phyloP scores from a whole-genome alignment of 345 rosid species.

The Orychophragmus violaceus region DNA sequence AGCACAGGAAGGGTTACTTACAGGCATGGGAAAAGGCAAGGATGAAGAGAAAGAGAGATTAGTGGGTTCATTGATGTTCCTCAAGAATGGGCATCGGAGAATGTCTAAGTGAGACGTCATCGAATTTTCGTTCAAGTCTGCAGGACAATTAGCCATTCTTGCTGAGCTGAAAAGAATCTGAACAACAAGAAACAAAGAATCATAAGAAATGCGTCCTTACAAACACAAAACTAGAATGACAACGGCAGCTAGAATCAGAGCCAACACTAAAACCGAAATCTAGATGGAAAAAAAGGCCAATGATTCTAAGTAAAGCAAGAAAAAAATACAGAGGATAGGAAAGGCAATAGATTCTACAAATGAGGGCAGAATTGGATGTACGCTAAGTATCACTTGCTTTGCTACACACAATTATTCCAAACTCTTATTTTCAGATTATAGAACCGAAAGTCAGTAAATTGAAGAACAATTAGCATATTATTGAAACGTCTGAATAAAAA shows the following conservation, averaged over 20 bases:
- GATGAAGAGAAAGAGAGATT: slow-evolving; percentile 71
- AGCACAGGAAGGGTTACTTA: slow-evolving; percentile 31
- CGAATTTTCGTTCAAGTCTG: slow-evolving; percentile 47
- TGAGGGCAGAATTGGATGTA: not conserved
- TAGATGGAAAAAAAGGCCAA: not conserved
- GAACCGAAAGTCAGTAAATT: not conserved
- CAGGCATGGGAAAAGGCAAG: slow-evolving; percentile 69
- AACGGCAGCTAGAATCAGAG: not conserved
- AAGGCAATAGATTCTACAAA: not conserved
- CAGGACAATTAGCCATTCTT: slow-evolving; percentile 54
- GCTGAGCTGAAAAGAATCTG: slow-evolving; percentile 14
- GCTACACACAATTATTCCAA: not conserved
- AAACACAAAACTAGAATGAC: not conserved
- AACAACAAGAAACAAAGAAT: slow-evolving; percentile 9
- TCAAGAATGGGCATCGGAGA: slow-evolving; percentile 83
- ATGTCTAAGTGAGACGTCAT: slow-evolving; percentile 46
- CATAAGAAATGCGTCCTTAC: not conserved
- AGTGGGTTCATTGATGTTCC: slow-evolving; percentile 95
- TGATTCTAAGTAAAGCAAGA: no score
- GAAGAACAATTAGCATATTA: not conserved
- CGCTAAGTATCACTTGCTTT: not conserved
- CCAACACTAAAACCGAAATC: not conserved
- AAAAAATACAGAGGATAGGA: not conserved
- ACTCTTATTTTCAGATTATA: not conserved
- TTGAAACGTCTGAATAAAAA: not conserved